Percentiles rank a stretch among this genome's conserved stretches.
phyloP scores from a whole-genome alignment of 2,329 filamentous ascomycete species.

The Penicillium freii region DNA sequence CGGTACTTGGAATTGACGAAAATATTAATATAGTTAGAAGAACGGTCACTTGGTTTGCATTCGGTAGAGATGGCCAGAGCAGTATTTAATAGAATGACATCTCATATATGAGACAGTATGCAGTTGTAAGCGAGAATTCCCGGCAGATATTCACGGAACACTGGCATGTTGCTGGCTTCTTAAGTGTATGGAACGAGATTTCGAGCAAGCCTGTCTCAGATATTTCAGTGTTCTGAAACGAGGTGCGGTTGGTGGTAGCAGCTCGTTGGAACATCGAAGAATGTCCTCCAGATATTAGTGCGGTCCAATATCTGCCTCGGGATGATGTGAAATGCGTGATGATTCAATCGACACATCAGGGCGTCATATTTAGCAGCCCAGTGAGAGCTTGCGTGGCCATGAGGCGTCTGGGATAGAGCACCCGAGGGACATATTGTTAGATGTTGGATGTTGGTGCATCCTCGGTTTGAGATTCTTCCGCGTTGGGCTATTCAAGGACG shows the following conservation, averaged over 20 bases:
- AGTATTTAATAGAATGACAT: not conserved
- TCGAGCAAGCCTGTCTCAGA: not conserved
- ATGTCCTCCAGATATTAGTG: not conserved
- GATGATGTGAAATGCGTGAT: not conserved
- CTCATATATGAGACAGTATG: not conserved
- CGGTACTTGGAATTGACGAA: not conserved
- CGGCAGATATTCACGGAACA: not conserved
- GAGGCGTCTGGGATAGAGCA: not conserved
- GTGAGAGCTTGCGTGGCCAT: not conserved
- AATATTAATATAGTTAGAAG: not conserved
- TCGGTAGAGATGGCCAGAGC: not conserved
- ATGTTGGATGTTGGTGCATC: not conserved
- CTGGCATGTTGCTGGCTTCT: not conserved
- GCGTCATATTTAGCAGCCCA: not conserved
- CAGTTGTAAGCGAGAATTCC: not conserved
- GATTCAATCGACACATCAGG: not conserved
- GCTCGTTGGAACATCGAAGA: not conserved
- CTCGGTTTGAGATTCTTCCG: not conserved
- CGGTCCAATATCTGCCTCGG: not conserved
- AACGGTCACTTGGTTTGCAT: not conserved
- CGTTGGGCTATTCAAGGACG: not conserved
- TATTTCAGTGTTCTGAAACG: not conserved
- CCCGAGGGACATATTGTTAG: not conserved
- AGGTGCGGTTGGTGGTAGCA: not conserved
- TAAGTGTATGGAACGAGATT: not conserved